Conservation (phyloP, 2,329 filamentous ascomycete species). For the Phoma sp. region DNA sequence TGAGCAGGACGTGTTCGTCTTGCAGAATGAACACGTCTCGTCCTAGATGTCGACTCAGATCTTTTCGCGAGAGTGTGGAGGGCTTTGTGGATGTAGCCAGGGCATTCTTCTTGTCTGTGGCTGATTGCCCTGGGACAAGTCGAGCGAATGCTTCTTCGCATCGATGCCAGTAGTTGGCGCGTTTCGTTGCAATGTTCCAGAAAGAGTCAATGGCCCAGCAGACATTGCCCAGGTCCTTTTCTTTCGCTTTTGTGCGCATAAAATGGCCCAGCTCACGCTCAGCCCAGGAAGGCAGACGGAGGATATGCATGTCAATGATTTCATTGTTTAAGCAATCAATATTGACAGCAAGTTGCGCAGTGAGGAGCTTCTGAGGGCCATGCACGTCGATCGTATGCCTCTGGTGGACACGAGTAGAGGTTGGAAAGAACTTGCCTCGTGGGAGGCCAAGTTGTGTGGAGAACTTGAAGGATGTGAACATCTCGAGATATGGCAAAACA, state of each 20-base stretch:
- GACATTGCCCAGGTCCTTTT: constrained; percentile 64
- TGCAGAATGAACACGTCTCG: constrained; percentile 35
- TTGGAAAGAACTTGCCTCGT: constrained; percentile 14
- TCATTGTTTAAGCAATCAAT: constrained; percentile 53
- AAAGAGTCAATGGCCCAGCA: constrained; percentile 74
- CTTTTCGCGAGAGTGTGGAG: constrained; percentile 44
- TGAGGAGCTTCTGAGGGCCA: constrained; percentile 62
- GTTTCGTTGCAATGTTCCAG: constrained; percentile 65
- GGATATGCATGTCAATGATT: constrained; percentile 63
- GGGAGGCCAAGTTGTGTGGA: constrained; percentile 57
- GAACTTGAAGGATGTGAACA: constrained; percentile 73
- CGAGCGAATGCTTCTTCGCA: constrained; percentile 58
- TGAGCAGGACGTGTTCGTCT: constrained; percentile 53
- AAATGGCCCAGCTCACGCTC: constrained; percentile 65
- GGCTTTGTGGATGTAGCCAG: constrained; percentile 19
- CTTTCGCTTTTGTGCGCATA: constrained; percentile 49
- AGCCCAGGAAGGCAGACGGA: constrained; percentile 64
- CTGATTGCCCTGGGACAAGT: constrained; percentile 24
- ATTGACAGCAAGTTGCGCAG: constrained; percentile 63
- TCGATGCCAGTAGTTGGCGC: constrained; percentile 68
- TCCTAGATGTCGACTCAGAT: constrained; percentile 58
- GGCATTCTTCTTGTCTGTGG: constrained; percentile 27
- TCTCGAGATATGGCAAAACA: constrained; percentile 71
- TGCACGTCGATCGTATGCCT: constrained; percentile 62
- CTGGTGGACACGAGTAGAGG: constrained; percentile 28